Evolutionary conservation across 1,139 yeast genomes (phyloP).

Genomic region (Kodamaea ohmeri): DNA sequence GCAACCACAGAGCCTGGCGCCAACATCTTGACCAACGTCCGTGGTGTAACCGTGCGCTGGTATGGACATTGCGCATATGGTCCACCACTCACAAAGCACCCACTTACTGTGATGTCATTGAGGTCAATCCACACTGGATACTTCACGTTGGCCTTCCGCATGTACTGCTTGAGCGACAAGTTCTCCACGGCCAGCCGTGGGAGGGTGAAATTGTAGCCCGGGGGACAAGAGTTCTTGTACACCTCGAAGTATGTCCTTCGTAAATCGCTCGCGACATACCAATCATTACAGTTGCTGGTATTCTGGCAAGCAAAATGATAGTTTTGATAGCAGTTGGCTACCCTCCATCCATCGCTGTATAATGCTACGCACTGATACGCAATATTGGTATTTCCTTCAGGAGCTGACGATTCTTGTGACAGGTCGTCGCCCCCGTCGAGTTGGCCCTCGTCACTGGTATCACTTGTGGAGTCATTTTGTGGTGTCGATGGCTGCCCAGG

Average conservation of each 20-base stretch:
- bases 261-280: conserved; percentile 41
- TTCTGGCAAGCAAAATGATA: conserved; percentile 58
- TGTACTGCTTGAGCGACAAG: conserved; percentile 27
- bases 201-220: conserved; percentile 47
- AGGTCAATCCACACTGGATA: conserved; percentile 74
- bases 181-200: conserved; percentile 52
- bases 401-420: not conserved
- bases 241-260: conserved; percentile 54
- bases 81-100: conserved; percentile 89
- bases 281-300: conserved; percentile 35
- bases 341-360: conserved; percentile 49
- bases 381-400: conserved; percentile 19
- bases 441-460: conserved; percentile 10
- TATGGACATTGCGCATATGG: conserved; percentile 80
- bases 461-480: conserved; percentile 2
- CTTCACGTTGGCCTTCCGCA: conserved; percentile 18
- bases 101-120: conserved; percentile 68
- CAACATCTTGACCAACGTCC: conserved; percentile 60
- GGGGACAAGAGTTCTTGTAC: conserved; percentile 44
- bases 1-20: conserved; percentile 66
- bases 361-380: conserved; percentile 65
- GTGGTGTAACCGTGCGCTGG: conserved; percentile 49
- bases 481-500: conserved; percentile 46
- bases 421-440: not conserved
- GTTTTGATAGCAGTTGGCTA: conserved; percentile 60